Percentiles rank a stretch among this genome's conserved stretches.
Conservation (phyloP, 139 green algal species). For the Volvox reticuliferus region DNA sequence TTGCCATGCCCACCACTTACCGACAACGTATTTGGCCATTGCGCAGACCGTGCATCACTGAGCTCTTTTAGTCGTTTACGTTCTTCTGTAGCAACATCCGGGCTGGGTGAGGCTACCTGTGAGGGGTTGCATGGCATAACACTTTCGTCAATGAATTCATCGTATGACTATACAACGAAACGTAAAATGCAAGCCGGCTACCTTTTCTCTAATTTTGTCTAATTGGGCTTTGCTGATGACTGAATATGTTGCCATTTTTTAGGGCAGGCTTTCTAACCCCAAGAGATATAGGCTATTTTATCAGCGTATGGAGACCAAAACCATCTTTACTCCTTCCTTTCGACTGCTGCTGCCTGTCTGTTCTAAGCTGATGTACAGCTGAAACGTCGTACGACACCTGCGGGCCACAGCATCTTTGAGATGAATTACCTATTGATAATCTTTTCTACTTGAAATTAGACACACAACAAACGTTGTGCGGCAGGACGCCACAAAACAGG, state of each 20-base stretch:
- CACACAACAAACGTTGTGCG: no score
- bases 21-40: constrained; percentile 82
- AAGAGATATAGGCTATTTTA: neutral
- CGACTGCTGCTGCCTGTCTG: neutral
- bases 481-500: no score
- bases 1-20: constrained; percentile 39
- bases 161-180: neutral
- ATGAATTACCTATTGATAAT: no score
- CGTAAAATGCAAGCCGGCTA: neutral
- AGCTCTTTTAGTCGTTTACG: constrained; percentile 63
- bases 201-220: constrained; percentile 63
- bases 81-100: constrained; percentile 59
- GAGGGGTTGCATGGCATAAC: neutral
- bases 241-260: constrained; percentile 49
- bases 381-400: neutral
- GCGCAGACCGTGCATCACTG: constrained; percentile 69
- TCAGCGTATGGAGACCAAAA: neutral
- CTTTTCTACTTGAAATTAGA: no score
- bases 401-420: neutral
- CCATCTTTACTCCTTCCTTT: no score
- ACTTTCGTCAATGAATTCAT: neutral
- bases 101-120: constrained; percentile 48
- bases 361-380: constrained; percentile 9
- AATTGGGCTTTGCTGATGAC: constrained; percentile 57
- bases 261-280: neutral